These are phyloP conservation scores for Rheum nobile DNA, from an alignment of 148 eudicot genomes.

Conservation along the genomic window DNA sequence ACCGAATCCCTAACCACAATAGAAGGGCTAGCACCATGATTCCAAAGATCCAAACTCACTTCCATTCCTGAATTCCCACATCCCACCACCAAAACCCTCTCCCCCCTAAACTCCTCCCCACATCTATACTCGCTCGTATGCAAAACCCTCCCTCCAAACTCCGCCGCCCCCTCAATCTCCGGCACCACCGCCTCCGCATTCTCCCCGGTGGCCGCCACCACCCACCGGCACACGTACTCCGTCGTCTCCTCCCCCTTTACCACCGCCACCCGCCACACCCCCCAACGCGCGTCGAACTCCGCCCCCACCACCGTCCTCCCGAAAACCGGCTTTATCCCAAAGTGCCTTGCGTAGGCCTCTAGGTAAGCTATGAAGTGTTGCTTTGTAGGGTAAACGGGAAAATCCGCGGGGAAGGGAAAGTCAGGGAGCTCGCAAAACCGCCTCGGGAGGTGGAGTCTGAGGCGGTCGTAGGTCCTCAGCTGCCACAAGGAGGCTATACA, in stretches of 20 bases:
- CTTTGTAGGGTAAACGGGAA: slow-evolving; percentile 54
- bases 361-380: slow-evolving; percentile 46
- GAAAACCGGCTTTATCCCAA: slow-evolving; percentile 28
- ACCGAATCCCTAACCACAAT: slow-evolving; percentile 64
- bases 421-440: slow-evolving; percentile 45
- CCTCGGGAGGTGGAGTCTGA: too few relatives aligned
- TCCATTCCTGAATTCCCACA: slow-evolving; percentile 89
- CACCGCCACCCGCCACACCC: slow-evolving; percentile 33
- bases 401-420: slow-evolving; percentile 35
- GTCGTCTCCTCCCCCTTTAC: slow-evolving; percentile 10
- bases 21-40: slow-evolving; percentile 40
- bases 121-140: slow-evolving; percentile 51
- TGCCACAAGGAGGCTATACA: slow-evolving; percentile 65
- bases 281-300: slow-evolving; percentile 19
- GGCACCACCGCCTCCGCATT: slow-evolving; percentile 49
- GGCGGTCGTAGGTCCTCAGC: slow-evolving; percentile 54
- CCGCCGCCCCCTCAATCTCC: slow-evolving; percentile 28
- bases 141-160: slow-evolving; percentile 26
- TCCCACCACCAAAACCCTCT: slow-evolving; percentile 57
- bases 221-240: slow-evolving; percentile 39
- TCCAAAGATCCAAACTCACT: slow-evolving; percentile 64
- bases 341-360: slow-evolving; percentile 27
- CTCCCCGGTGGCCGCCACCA: slow-evolving; percentile 64
- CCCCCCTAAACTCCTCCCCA: slow-evolving; percentile 26
- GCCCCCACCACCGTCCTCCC: slow-evolving; percentile 28